phyloP scores from a whole-genome alignment of 208 protist species.

The Acanthamoeba lugdunensis region DNA sequence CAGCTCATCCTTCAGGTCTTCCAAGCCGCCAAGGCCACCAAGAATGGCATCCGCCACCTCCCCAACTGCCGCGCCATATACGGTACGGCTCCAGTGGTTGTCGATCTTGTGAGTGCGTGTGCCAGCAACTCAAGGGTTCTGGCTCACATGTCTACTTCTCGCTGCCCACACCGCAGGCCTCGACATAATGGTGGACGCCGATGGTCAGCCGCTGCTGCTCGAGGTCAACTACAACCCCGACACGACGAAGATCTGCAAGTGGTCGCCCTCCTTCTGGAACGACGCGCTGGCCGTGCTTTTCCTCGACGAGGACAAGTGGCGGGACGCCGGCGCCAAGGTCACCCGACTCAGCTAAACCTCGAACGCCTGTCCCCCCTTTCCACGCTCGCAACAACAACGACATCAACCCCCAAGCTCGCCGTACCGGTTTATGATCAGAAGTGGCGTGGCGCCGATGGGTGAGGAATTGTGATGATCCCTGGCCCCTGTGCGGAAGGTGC shows the following conservation, averaged over 20 bases:
- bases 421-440: no score
- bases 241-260: constrained; percentile 63
- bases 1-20: constrained; percentile 16
- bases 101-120: neutral
- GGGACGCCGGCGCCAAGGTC: neutral
- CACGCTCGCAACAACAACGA: no score
- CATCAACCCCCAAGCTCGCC: no score
- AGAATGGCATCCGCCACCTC: constrained; percentile 19
- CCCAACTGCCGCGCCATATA: constrained; percentile 32
- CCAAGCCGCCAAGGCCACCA: constrained; percentile 19
- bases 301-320: constrained; percentile 59
- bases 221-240: constrained; percentile 64
- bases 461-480: neutral
- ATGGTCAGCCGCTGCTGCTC: constrained; percentile 38
- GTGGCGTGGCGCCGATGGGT: neutral
- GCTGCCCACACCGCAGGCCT: neutral
- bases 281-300: constrained; percentile 35
- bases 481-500: neutral
- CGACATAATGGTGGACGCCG: constrained; percentile 9
- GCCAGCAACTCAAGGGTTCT: neutral
- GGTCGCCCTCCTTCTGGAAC: constrained; percentile 64
- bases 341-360: neutral
- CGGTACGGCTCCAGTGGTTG: neutral
- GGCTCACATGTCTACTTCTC: neutral
- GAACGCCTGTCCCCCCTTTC: neutral